These are phyloP conservation scores for Aegilops sharonensis DNA, from an alignment of 176 grass and related monocot species.

Conservation along the genomic window DNA sequence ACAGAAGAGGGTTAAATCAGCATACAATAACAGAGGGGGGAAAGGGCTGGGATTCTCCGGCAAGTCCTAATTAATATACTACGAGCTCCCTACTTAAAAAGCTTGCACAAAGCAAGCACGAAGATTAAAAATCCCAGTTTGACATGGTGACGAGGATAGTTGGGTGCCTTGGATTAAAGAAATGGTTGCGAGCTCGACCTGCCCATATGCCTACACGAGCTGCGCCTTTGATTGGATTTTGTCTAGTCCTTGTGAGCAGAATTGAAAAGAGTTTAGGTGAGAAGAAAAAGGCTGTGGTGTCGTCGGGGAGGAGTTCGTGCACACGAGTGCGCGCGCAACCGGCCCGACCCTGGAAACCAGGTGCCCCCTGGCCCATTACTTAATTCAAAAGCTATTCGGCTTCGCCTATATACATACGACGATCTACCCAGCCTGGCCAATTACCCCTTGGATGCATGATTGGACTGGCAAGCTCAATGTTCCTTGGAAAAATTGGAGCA, in stretches of 20 bases:
- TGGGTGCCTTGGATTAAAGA: constrained; percentile 2
- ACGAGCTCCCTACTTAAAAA: constrained; percentile 12
- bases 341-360: constrained; percentile 52
- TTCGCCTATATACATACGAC: constrained; percentile 27
- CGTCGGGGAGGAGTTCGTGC: constrained; percentile 65
- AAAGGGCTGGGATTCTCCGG: constrained; percentile 22
- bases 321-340: constrained; percentile 64
- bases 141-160: constrained; percentile 32
- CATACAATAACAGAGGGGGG: not conserved
- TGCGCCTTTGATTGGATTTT: constrained; percentile 24
- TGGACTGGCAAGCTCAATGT: not conserved
- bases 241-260: constrained; percentile 10
- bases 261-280: constrained; percentile 32
- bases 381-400: constrained; percentile 24
- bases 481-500: not conserved
- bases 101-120: constrained; percentile 11
- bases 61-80: constrained; percentile 23
- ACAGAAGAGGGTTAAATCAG: not conserved
- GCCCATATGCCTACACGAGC: constrained; percentile 50
- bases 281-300: constrained; percentile 26
- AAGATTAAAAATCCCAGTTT: constrained; percentile 33
- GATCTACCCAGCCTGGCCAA: constrained; percentile 18
- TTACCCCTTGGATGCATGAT: not conserved
- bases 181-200: constrained; percentile 16
- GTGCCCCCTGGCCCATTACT: constrained; percentile 27